Evolutionary conservation across 1,139 yeast genomes (phyloP), one percentile per base, ranked within the genome.

Genomic region (Wickerhamomyces sp.): DNA sequence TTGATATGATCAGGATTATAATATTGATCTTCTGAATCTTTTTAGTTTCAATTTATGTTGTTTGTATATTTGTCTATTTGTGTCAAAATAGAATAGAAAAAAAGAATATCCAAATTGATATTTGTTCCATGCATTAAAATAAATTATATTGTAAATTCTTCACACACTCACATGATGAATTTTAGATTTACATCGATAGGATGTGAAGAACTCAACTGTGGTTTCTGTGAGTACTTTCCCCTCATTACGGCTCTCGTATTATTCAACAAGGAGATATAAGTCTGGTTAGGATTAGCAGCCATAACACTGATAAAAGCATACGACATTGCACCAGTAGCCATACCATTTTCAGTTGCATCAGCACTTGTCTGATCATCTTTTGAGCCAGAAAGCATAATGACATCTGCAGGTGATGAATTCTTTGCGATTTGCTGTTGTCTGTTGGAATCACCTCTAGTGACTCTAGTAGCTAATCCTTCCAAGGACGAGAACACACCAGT

Each of bases 271-370:
- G 91, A 78, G 56, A 89, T 64, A 62, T 85, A 91, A 31, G 85
- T 74, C 68, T 90, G 96, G 57, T 80, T 75, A 6, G 91, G 87
- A 59, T 79, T 76, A 47, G 74, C 73, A 34, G 73, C 63, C 71
- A 91, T 69, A 27, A 86, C 94, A 51, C 77, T 75, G 49, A 89
- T 78, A 60, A 91, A 90, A 1, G 97, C 86, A 75, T 85, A 89
- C 44, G 95, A 85, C 95, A 91, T 88, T 27, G 97, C 98, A 48
- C 98, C 98, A 0, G 96, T 89, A 38, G 86, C 81, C 42, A 68
- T 68, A 15, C 96, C 95, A 44, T 78, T 80, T 58, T 85, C 89
- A 27, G 71, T 71, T 0, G 97, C 50, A 44, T 55, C 59, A 1
- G 57, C 57, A 33, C 49, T 42, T 0, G 82, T 77, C 59, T 81